A percentile compares a stretch with the other conserved stretches of the same genome.
phyloP scores from a whole-genome alignment of 2,329 filamentous ascomycete genomes.

The Colletotrichum tofieldiae region DNA sequence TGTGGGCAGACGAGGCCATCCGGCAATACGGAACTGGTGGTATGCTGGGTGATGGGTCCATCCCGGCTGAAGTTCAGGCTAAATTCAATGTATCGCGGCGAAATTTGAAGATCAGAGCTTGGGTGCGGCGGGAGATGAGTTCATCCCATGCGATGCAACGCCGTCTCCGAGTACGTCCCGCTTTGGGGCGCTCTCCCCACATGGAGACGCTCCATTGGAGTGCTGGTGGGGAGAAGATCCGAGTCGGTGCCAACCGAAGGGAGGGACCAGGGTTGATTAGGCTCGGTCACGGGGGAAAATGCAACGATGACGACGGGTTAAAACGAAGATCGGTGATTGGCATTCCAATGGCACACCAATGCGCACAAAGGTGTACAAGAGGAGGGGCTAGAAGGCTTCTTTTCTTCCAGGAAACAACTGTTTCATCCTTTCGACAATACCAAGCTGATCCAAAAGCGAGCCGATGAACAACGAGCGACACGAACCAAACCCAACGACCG shows the following conservation, averaged over 20 bases:
- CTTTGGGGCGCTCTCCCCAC: slow-evolving; percentile 23
- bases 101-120: slow-evolving; percentile 9
- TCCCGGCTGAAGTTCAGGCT: slow-evolving; percentile 37
- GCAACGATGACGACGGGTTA: slow-evolving; percentile 6
- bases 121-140: slow-evolving; percentile 34
- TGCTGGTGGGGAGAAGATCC: slow-evolving; percentile 15
- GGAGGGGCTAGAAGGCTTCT: not conserved
- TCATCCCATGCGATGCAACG: slow-evolving; percentile 38
- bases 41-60: slow-evolving; percentile 13
- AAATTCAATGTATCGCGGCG: slow-evolving; percentile 28
- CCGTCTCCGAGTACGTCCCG: slow-evolving; percentile 27
- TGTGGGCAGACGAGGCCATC: slow-evolving; percentile 22
- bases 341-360: slow-evolving; percentile 24
- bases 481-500: not conserved
- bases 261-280: slow-evolving; percentile 2
- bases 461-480: slow-evolving; percentile 1
- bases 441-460: not conserved
- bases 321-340: slow-evolving; percentile 15
- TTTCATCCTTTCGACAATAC: slow-evolving; percentile 6
- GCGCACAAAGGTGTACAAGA: slow-evolving; percentile 7
- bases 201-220: slow-evolving; percentile 18
- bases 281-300: slow-evolving; percentile 22
- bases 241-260: slow-evolving; percentile 10
- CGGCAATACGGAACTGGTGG: slow-evolving; percentile 33
- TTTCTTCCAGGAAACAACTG: slow-evolving; percentile 16